Evolutionary conservation across 495 filamentous ascomycete genomes (phyloP).

Genomic region (Penicillium daleae): DNA sequence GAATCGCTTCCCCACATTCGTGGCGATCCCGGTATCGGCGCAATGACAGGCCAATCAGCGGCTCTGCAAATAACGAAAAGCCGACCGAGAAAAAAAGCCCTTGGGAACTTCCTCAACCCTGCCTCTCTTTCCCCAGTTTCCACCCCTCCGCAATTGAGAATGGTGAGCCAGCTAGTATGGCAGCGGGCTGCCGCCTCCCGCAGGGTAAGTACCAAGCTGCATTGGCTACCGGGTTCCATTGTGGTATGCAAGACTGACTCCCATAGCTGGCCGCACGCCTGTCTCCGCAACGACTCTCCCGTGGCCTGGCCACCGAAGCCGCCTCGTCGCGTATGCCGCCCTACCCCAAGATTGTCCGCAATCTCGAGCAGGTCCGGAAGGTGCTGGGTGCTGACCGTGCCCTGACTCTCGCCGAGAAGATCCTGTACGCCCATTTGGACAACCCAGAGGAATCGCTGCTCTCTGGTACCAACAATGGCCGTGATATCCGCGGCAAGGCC

Average conservation of each 20-base stretch:
- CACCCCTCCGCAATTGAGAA: conserved; percentile 29
- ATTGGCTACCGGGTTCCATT: neutral
- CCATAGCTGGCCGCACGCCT: conserved; percentile 32
- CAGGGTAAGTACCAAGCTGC: conserved; percentile 27
- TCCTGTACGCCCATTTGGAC: conserved; percentile 93
- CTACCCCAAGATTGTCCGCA: conserved; percentile 37
- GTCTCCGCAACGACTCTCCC: conserved; percentile 34
- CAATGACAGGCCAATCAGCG: conserved; percentile 25
- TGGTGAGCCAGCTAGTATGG: conserved; percentile 45
- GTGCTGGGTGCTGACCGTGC: conserved; percentile 48
- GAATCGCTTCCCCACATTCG: conserved; percentile 18
- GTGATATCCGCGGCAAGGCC: conserved; percentile 77
- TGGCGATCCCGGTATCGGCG: conserved; percentile 33
- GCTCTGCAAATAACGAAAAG: conserved; percentile 28
- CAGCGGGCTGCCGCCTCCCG: conserved; percentile 37
- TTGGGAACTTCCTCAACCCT: conserved; percentile 20
- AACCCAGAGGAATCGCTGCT: conserved; percentile 65
- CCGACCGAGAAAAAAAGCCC: conserved; percentile 23
- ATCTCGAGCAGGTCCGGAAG: conserved; percentile 37
- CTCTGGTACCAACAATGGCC: conserved; percentile 62
- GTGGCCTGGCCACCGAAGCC: conserved; percentile 38
- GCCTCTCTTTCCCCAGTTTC: conserved; percentile 27
- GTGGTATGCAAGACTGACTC: conserved; percentile 12
- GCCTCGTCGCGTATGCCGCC: conserved; percentile 39
- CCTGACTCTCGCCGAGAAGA: conserved; percentile 94